Evolutionary conservation across 495 filamentous ascomycete genomes (phyloP).

Genomic region (Filosporella fistucella): DNA sequence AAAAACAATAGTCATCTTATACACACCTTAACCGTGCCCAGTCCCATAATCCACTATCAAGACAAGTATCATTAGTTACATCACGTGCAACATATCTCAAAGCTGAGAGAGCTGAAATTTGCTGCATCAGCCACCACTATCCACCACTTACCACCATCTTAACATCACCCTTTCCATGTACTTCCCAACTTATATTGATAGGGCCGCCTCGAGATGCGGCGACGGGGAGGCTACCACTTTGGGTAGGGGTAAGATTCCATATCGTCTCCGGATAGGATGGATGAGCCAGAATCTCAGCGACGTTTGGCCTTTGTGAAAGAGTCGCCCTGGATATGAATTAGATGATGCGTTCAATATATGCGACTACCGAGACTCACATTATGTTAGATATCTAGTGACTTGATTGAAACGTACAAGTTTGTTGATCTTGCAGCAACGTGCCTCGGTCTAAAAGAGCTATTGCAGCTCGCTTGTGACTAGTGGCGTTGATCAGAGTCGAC

Average conservation of each 20-base stretch:
- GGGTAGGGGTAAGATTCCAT: slow-evolving; percentile 60
- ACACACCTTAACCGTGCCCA: slow-evolving; percentile 53
- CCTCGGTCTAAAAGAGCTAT: too few species aligned
- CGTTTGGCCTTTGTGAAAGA: slow-evolving; percentile 7
- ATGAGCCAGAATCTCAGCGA: slow-evolving; percentile 24
- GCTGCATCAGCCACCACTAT: too few species aligned
- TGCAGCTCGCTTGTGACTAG: too few species aligned
- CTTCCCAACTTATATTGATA: slow-evolving; percentile 67
- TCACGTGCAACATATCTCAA: slow-evolving; percentile 20
- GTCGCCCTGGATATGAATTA: slow-evolving; percentile 1
- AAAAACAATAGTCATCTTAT: slow-evolving; percentile 29
- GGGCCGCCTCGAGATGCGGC: slow-evolving; percentile 63
- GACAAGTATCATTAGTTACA: slow-evolving; percentile 13
- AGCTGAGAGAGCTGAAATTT: background rate
- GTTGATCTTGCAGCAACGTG: too few species aligned
- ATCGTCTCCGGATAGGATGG: slow-evolving; percentile 43
- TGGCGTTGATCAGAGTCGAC: too few species aligned
- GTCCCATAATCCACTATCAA: slow-evolving; percentile 59
- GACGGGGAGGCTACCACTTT: slow-evolving; percentile 53
- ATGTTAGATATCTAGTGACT: too few species aligned
- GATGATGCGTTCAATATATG: too few species aligned
- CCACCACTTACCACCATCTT: slow-evolving; percentile 69
- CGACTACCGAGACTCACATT: too few species aligned
- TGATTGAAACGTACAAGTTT: too few species aligned
- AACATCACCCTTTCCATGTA: slow-evolving; percentile 69